Conservation (phyloP, 23 red algal genomes). For the Cyanidioschyzon merolae region DNA sequence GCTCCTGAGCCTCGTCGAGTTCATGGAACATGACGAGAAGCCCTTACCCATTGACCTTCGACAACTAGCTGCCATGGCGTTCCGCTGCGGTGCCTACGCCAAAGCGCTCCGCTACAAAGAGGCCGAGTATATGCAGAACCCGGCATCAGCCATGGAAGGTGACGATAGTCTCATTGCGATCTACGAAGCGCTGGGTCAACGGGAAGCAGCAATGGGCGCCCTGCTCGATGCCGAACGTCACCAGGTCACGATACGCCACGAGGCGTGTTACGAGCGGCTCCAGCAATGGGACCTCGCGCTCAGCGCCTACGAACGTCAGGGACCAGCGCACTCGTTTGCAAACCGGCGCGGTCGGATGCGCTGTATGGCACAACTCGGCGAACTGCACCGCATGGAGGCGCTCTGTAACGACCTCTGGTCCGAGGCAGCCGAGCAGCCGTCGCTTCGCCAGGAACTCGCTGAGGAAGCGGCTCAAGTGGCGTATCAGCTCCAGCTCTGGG, state of each 20-base stretch:
- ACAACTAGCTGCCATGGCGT: slow-evolving; percentile 54
- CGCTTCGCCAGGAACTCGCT: slow-evolving; percentile 26
- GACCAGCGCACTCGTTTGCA: slow-evolving; percentile 16
- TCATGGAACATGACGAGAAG: slow-evolving; percentile 99
- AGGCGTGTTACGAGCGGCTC: slow-evolving; percentile 86
- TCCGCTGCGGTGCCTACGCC: slow-evolving; percentile 76
- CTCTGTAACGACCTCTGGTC: slow-evolving; percentile 30
- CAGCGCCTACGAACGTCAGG: slow-evolving; percentile 27
- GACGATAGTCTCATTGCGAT: slow-evolving; percentile 84
- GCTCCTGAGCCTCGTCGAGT: slow-evolving; percentile 79
- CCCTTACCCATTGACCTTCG: slow-evolving; percentile 64
- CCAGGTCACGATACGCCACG: slow-evolving; percentile 35
- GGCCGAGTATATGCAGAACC: slow-evolving; percentile 67
- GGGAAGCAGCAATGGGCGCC: slow-evolving; percentile 72
- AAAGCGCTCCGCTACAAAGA: slow-evolving; percentile 90
- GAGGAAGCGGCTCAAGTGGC: slow-evolving; percentile 61
- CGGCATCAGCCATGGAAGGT: slow-evolving; percentile 44
- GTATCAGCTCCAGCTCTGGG: slow-evolving; percentile 72
- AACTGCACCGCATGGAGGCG: slow-evolving; percentile 71
- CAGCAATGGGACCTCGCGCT: slow-evolving; percentile 68
- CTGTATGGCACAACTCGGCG: slow-evolving; percentile 68
- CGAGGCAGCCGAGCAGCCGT: slow-evolving; percentile 15
- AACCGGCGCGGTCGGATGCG: slow-evolving; percentile 48
- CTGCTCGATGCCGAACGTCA: slow-evolving; percentile 55
- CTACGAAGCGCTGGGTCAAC: slow-evolving; percentile 78